Evolutionary conservation across 106 monocot species (phyloP).

Genomic region (Xerophyta viscosa): DNA sequence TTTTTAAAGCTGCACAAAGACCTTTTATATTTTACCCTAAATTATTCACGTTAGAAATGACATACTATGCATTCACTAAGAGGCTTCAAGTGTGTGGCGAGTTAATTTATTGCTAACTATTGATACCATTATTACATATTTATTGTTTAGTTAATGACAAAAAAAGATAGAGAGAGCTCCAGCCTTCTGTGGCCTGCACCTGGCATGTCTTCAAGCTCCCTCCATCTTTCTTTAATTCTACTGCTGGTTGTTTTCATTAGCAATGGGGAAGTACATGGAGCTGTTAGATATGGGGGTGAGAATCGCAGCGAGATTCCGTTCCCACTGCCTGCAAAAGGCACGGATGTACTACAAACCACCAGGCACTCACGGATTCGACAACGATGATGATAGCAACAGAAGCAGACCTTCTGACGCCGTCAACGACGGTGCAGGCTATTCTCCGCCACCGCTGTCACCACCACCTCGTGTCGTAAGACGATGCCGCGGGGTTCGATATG

Average conservation of each 20-base stretch:
- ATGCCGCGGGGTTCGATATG: constrained; percentile 3
- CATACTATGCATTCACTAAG: no score
- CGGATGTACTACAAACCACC: constrained; percentile 82
- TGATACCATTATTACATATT: no score
- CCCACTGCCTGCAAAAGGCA: constrained; percentile 84
- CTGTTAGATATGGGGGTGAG: constrained; percentile 62
- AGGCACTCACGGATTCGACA: background rate
- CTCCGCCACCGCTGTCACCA: no score
- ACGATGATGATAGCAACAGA: background rate
- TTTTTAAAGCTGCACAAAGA: no score
- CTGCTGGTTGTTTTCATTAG: background rate
- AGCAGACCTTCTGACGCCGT: background rate
- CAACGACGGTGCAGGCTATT: no score
- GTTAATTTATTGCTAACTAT: no score
- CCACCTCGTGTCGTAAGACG: background rate
- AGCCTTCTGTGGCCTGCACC: background rate
- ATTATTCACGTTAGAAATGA: no score
- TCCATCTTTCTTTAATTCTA: background rate
- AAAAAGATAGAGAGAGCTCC: no score
- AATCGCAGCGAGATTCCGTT: constrained; percentile 70
- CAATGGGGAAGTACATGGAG: constrained; percentile 68
- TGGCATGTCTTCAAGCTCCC: no score
- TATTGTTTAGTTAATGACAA: no score
- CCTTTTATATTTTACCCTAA: no score
- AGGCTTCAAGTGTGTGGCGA: no score